Percentiles rank a stretch among this genome's conserved stretches.
Evolutionary conservation across 225 moss, liverwort and hornwort species (phyloP).

Genomic region (Ulota crispa): DNA sequence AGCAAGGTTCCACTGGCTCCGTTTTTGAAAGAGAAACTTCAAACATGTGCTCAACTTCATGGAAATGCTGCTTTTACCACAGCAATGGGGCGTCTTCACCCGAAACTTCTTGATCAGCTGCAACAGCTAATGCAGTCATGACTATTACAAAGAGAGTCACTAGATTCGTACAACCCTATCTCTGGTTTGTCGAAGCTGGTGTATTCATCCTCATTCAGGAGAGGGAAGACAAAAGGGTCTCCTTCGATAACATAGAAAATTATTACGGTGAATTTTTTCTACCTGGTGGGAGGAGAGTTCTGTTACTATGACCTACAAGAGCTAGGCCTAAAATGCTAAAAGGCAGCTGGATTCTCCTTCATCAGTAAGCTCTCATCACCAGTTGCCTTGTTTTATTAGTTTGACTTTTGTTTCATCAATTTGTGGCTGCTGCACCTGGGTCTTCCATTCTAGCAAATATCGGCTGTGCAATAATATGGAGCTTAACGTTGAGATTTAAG

Average conservation of each 20-base stretch:
- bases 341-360: slow-evolving; percentile 37
- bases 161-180: slow-evolving; percentile 40
- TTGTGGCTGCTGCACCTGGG: neutral
- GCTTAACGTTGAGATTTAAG: neutral
- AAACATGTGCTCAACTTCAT: slow-evolving; percentile 92
- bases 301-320: slow-evolving; percentile 29
- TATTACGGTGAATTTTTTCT: slow-evolving; percentile 43
- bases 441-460: neutral
- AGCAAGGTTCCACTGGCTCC: slow-evolving; percentile 86
- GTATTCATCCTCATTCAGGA: slow-evolving; percentile 52
- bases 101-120: slow-evolving; percentile 81
- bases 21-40: slow-evolving; percentile 89
- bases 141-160: slow-evolving; percentile 19
- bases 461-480: neutral
- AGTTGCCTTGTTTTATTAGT: neutral
- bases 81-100: slow-evolving; percentile 94
- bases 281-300: slow-evolving; percentile 48
- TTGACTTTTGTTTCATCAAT: slow-evolving; percentile 8
- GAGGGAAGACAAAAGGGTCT: slow-evolving; percentile 47
- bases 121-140: slow-evolving; percentile 90
- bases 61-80: slow-evolving; percentile 90
- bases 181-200: slow-evolving; percentile 33
- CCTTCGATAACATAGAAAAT: slow-evolving; percentile 56
- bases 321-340: slow-evolving; percentile 25
- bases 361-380: slow-evolving; percentile 37